Evolutionary conservation across 805 yeast genomes (phyloP), one percentile per base, ranked within the genome.

Genomic region (Metschnikowia anglica): DNA sequence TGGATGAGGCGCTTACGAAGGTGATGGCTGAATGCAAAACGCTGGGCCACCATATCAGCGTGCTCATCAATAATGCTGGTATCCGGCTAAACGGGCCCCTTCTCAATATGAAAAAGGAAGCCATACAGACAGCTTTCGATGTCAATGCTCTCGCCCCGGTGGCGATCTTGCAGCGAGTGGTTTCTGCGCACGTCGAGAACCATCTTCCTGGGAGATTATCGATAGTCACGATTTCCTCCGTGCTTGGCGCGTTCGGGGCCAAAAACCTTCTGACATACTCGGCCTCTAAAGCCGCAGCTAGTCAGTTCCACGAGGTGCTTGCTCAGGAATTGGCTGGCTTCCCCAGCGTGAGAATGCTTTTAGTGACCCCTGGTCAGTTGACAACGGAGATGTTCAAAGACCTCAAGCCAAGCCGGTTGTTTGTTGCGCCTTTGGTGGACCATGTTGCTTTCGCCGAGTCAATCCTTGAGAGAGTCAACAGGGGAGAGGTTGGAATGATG

Each of bases 311-410:
- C 47, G 81, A 77, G 48, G 64, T 76, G 1, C 41, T 78, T 21
- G 46, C 65, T 3, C 64, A 64, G 32, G 83, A 78, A 46, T 40
- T 68, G 5, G 35, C 34, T 2, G 46, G 44, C 2, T 36, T 37
- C 26, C 55, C 65, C 0, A 37, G 40, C 1, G 52, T 76, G 3
- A 52, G 68, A 4, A 47, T 69, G 21, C 60, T 73, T 12, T 54
- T 72, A 9, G 70, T 77, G 5, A 46, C 67, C 2, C 80, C 82
- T 0, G 83, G 83, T 2, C 83, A 78, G 53, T 54, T 78, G 23
- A 61, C 66, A 33, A 65, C 79, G 0, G 55, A 52, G 8, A 76
- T 78, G 81, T 78, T 78, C 49, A 49, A 52, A 2, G 80, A 76
- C 49, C 72, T 76, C 7, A 49, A 55, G 2, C 73, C 74, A 3